These are phyloP conservation scores for Claviceps maximensis DNA, from an alignment of 2,329 filamentous ascomycete species.

Conservation along the genomic window DNA sequence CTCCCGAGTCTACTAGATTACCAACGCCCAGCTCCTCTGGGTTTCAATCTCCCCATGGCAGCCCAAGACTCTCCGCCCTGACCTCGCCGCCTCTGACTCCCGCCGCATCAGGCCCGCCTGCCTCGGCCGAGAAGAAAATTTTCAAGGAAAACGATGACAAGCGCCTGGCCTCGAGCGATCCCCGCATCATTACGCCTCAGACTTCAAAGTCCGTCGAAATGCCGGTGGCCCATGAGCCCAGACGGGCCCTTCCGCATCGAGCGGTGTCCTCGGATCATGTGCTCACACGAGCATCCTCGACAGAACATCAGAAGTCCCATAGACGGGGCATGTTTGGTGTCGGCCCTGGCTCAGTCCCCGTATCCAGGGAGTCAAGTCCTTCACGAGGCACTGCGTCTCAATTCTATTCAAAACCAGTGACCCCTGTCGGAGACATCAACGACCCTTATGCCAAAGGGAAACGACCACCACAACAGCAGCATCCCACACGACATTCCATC, in stretches of 20 bases:
- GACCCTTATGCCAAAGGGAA: conserved; percentile 81
- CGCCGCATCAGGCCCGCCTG: conserved; percentile 48
- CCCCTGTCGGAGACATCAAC: conserved; percentile 64
- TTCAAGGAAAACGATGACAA: conserved; percentile 22
- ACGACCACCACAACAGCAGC: conserved; percentile 54
- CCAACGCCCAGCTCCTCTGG: conserved; percentile 52
- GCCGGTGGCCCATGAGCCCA: conserved; percentile 27
- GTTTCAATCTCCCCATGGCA: conserved; percentile 52
- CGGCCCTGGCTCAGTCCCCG: conserved; percentile 40
- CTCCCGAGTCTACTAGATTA: conserved; percentile 47
- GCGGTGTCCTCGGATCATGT: conserved; percentile 29
- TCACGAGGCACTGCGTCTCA: conserved; percentile 48
- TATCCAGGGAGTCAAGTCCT: conserved; percentile 50
- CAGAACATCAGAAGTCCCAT: conserved; percentile 29
- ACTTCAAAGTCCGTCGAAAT: conserved; percentile 45
- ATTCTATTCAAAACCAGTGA: conserved; percentile 61
- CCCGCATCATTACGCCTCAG: conserved; percentile 52
- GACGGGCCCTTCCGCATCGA: conserved; percentile 27
- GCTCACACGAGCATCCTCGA: conserved; percentile 28
- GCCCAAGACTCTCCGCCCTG: conserved; percentile 55
- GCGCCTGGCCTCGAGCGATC: conserved; percentile 25
- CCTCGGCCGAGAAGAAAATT: conserved; percentile 15
- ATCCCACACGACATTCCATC: conserved; percentile 47
- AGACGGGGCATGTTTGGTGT: conserved; percentile 41
- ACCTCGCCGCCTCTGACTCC: conserved; percentile 86